These are phyloP conservation scores for Firmiana major DNA, from an alignment of 345 rosid species.

Conservation along the genomic window DNA sequence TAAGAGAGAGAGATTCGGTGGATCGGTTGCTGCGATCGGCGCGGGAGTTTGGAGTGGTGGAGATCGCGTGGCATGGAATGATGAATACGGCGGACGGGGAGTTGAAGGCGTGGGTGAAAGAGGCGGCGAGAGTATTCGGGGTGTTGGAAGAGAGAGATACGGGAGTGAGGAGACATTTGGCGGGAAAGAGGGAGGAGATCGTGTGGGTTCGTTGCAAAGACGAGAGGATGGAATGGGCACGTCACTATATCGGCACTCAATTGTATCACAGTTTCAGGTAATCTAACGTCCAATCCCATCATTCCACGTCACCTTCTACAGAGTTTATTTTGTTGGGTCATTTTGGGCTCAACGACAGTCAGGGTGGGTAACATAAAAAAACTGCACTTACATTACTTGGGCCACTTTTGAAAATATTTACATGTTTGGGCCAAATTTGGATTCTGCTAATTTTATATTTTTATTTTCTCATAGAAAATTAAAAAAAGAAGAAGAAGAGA, in stretches of 20 bases:
- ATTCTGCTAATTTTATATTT: too few relatives aligned
- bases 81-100: slow-evolving; percentile 28
- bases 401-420: background rate
- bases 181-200: slow-evolving; percentile 43
- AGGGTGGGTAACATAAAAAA: background rate
- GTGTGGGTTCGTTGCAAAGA: slow-evolving; percentile 49
- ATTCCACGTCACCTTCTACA: background rate
- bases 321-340: background rate
- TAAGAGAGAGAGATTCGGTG: slow-evolving; percentile 34
- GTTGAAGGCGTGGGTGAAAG: slow-evolving; percentile 32
- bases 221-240: slow-evolving; percentile 46
- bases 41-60: background rate
- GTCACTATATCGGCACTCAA: slow-evolving; percentile 42
- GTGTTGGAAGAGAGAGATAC: slow-evolving; percentile 45
- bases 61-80: slow-evolving; percentile 39
- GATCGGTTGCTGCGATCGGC: slow-evolving; percentile 50
- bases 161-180: slow-evolving; percentile 32
- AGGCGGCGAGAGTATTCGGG: slow-evolving; percentile 43
- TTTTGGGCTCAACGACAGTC: background rate
- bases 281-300: background rate
- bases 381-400: background rate
- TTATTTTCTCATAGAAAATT: too few relatives aligned
- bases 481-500: too few relatives aligned
- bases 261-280: slow-evolving; percentile 51
- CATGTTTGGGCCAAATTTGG: too few relatives aligned